These are phyloP conservation scores for Claviceps digitariae DNA, from an alignment of 2,329 filamentous ascomycete genomes.

Conservation along the genomic window DNA sequence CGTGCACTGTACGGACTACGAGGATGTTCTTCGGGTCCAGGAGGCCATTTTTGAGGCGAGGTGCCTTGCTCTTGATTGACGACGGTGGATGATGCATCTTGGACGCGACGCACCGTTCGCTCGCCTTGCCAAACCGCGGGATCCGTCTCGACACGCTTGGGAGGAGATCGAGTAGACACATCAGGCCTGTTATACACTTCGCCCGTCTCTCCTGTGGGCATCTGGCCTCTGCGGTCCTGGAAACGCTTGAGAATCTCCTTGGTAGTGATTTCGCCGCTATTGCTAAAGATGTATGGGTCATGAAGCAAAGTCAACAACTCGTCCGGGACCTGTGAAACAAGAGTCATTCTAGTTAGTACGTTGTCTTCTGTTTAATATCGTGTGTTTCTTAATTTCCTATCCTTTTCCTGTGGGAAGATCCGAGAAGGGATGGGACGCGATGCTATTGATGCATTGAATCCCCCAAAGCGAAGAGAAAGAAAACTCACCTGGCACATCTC, in stretches of 20 bases:
- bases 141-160: conserved; percentile 69
- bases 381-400: not conserved
- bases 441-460: too few species aligned
- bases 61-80: conserved; percentile 28
- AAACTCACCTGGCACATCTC: conserved; percentile 85
- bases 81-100: conserved; percentile 35
- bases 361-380: not conserved
- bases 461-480: not conserved
- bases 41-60: conserved; percentile 32
- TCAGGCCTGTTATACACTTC: conserved; percentile 44
- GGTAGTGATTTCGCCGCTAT: conserved; percentile 75
- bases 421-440: not conserved
- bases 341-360: not conserved
- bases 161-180: conserved; percentile 41
- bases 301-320: conserved; percentile 77
- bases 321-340: conserved; percentile 60
- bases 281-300: conserved; percentile 71
- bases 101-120: conserved; percentile 67
- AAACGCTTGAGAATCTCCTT: conserved; percentile 95
- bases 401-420: not conserved
- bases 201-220: conserved; percentile 47
- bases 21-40: conserved; percentile 30
- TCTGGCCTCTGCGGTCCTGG: conserved; percentile 55
- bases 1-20: conserved; percentile 30
- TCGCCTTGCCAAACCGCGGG: conserved; percentile 73